phyloP scores from a whole-genome alignment of 495 filamentous ascomycete species.

The Aspergillus homomorphus region DNA sequence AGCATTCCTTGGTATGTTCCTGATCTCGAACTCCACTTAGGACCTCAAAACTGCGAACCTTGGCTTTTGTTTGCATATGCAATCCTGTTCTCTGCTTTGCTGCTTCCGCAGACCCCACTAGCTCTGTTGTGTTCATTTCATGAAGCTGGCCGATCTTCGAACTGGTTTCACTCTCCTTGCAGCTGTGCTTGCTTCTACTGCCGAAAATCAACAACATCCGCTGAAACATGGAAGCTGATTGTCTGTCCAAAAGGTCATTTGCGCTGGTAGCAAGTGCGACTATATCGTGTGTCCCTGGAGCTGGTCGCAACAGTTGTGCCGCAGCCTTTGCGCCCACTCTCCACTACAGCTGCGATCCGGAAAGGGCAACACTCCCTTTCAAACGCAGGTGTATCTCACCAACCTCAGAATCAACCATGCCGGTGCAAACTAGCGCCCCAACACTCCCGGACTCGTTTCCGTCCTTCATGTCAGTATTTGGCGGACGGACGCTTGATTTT shows the following conservation, averaged over 20 bases:
- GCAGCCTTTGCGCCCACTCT: constrained; percentile 18
- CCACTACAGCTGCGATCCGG: constrained; percentile 22
- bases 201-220: constrained; percentile 6
- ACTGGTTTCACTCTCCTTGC: constrained; percentile 30
- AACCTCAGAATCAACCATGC: constrained; percentile 33
- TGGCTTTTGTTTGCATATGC: constrained; percentile 3
- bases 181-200: constrained; percentile 20
- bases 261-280: constrained; percentile 45
- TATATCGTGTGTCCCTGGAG: constrained; percentile 22
- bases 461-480: constrained; percentile 71
- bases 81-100: constrained; percentile 4
- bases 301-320: constrained; percentile 22
- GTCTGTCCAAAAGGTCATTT: constrained; percentile 40
- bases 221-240: constrained; percentile 33
- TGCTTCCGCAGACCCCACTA: constrained; percentile 17
- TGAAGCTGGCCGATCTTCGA: constrained; percentile 16
- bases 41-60: constrained; percentile 10
- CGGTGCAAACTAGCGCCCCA: constrained; percentile 46
- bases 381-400: constrained; percentile 27
- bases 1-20: constrained; percentile 26
- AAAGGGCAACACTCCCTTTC: constrained; percentile 24
- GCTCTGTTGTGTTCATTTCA: constrained; percentile 17
- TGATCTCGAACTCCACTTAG: constrained; percentile 9
- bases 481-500: constrained; percentile 27
- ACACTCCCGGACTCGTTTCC: constrained; percentile 61